Percentiles rank a stretch among this genome's conserved stretches.
phyloP scores from a whole-genome alignment of 495 filamentous ascomycete species.

The Lasiosphaeriaceae sp. region DNA sequence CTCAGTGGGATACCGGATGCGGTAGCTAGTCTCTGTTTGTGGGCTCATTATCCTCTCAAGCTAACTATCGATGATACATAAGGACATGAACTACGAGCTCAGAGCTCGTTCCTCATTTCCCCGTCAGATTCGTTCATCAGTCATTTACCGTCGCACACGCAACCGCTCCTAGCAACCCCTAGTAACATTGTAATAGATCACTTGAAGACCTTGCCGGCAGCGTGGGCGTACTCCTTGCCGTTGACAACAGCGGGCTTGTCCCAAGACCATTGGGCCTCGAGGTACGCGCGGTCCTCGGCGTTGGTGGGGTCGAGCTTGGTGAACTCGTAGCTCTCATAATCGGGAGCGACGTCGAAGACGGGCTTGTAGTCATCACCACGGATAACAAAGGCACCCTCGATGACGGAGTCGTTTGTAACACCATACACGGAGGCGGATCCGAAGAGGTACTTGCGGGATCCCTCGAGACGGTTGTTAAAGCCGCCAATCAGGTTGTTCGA shows the following conservation, averaged over 20 bases:
- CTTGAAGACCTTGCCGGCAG: slow-evolving; percentile 95
- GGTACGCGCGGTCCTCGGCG: slow-evolving; percentile 73
- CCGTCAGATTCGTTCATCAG: slow-evolving; percentile 29
- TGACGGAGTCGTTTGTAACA: slow-evolving; percentile 76
- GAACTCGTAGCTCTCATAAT: slow-evolving; percentile 96
- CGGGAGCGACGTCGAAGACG: slow-evolving; percentile 93
- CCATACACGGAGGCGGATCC: slow-evolving; percentile 88
- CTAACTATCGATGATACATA: slow-evolving; percentile 23
- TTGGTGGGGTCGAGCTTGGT: slow-evolving; percentile 87
- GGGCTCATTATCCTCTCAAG: slow-evolving; percentile 20
- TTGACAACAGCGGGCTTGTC: slow-evolving; percentile 74
- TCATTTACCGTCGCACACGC: slow-evolving; percentile 33
- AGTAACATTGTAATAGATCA: slow-evolving; percentile 48
- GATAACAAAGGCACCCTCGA: slow-evolving; percentile 88
- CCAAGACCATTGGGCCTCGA: slow-evolving; percentile 82
- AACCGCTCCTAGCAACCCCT: slow-evolving; percentile 4
- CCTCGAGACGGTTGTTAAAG: slow-evolving; percentile 97
- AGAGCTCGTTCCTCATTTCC: slow-evolving; percentile 18
- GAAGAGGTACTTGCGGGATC: slow-evolving; percentile 97
- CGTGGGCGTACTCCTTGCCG: slow-evolving; percentile 74
- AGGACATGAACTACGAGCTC: slow-evolving; percentile 23
- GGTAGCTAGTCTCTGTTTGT: slow-evolving; percentile 24
- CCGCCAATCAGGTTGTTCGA: slow-evolving; percentile 94
- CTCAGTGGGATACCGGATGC: slow-evolving; percentile 8
- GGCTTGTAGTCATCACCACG: slow-evolving; percentile 83